These are phyloP conservation scores for Aspergillus pseudotamarii DNA, from an alignment of 2,329 filamentous ascomycete genomes.

Conservation along the genomic window DNA sequence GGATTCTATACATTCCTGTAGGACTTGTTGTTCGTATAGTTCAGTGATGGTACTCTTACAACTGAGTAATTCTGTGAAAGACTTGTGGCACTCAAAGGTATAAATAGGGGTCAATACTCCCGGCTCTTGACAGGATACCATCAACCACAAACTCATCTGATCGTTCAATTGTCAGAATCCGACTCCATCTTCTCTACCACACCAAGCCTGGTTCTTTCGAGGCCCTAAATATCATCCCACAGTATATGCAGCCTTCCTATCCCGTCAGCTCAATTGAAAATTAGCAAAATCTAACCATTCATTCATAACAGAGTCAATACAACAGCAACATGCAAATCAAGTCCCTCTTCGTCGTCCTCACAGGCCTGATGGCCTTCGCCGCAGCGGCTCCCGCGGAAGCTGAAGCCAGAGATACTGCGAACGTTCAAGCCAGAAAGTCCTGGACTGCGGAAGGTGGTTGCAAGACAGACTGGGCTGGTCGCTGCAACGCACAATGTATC, in stretches of 20 bases:
- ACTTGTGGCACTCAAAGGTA: not conserved
- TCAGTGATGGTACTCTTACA: not conserved
- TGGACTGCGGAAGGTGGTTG: not conserved
- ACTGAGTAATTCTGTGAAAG: not conserved
- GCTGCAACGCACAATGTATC: not conserved
- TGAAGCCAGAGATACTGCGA: not conserved
- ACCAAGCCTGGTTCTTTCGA: not conserved
- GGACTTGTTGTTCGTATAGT: not conserved
- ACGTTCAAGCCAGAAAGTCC: not conserved
- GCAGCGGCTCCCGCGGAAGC: not conserved
- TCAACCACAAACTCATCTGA: not conserved
- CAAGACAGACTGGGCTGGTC: not conserved
- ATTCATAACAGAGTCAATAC: not conserved
- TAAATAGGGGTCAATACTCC: not conserved
- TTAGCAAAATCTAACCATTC: not conserved
- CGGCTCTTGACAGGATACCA: not conserved
- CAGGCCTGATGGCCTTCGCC: not conserved
- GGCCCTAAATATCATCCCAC: not conserved
- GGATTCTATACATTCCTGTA: not conserved
- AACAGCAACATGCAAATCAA: not conserved
- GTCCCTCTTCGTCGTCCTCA: not conserved
- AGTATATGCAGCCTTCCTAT: not conserved
- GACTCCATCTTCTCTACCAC: not conserved
- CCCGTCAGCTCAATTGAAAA: accelerated
- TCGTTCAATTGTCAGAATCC: not conserved